Evolutionary conservation across 2,329 filamentous ascomycete genomes (phyloP), one percentile per base, ranked within the genome.

Genomic region (Talaromyces sp.): DNA sequence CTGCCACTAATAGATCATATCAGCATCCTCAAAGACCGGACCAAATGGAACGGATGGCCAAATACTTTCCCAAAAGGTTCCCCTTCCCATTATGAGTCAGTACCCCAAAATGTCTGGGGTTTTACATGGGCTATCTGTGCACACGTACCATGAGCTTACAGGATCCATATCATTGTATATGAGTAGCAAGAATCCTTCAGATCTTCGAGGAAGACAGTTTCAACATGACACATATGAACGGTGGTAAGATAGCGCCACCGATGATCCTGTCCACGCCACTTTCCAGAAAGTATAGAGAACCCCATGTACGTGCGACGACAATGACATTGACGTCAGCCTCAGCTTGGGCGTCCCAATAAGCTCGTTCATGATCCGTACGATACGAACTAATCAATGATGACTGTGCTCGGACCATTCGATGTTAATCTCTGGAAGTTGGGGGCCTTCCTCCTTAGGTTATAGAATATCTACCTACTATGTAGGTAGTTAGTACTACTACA

Each of bases 11-110:
- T 9, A 33, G n/a, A 18, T 35, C n/a, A 12, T 37, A 18, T 21
- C 40, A 46, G 42, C 25, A 52, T 52, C 48, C 48, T 3, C 57
- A 59, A 18, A 48, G 57, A 37, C 28, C 18, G 14, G 57, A 48
- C 9, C 57, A 59, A 31, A 16, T 59, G 42, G 40, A 59, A 35
- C 35, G 57, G 25, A 59, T 59, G 28, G 33, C 28, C n/a, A 59
- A 35, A 25, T 59, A 59, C 18, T 59, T 59, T 33, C 57, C 57
- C 2, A 59, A 59, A 37, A 59, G 33, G 16, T 48, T 59, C 37
- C 28, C 57, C 5, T 59, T 59, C 11, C 57, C 42, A 7, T 37
- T 59, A 37, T 59, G 28, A 28, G 28, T 23, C 14, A 42, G 7
- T 42, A 12, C 14, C 18, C 5, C 4, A 33, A 18, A 28, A 5